phyloP scores from a whole-genome alignment of 495 filamentous ascomycete species.

The Amniculicola lignicola region DNA sequence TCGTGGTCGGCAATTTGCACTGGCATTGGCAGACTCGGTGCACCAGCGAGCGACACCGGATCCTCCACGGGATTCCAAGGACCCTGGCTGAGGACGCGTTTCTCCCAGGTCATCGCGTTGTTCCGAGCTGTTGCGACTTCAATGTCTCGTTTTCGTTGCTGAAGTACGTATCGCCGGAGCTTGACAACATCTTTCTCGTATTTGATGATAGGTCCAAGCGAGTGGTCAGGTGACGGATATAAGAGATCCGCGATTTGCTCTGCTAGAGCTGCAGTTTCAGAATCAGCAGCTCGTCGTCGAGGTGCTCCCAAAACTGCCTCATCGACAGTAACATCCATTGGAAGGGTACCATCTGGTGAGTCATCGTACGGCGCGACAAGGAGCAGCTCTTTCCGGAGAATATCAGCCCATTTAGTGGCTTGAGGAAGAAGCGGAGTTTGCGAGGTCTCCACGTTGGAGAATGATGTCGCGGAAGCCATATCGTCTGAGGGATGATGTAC shows the following conservation, averaged over 20 bases:
- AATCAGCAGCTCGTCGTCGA: constrained; percentile 29
- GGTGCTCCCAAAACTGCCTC: constrained; percentile 31
- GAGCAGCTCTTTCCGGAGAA: constrained; percentile 13
- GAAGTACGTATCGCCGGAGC: constrained; percentile 15
- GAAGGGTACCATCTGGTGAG: neutral
- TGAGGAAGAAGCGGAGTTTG: neutral
- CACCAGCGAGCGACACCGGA: constrained; percentile 28
- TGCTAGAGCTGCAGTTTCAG: constrained; percentile 27
- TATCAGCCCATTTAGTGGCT: constrained; percentile 19
- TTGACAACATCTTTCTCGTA: constrained; percentile 37
- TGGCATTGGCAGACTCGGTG: constrained; percentile 35
- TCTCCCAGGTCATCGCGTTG: constrained; percentile 23
- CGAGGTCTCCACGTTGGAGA: neutral
- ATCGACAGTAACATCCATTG: constrained; percentile 14
- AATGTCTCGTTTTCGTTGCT: constrained; percentile 26
- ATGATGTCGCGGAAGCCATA: constrained; percentile 13
- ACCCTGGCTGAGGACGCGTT: constrained; percentile 31
- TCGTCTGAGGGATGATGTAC: no score
- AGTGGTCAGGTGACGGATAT: constrained; percentile 25
- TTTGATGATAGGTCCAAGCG: constrained; percentile 34
- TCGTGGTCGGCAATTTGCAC: constrained; percentile 31
- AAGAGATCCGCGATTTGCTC: constrained; percentile 26
- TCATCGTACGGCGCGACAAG: constrained; percentile 20
- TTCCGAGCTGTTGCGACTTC: constrained; percentile 23
- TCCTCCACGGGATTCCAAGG: constrained; percentile 32